Conservation (phyloP, 2,329 filamentous ascomycete genomes). For the Cercospora berteroae region DNA sequence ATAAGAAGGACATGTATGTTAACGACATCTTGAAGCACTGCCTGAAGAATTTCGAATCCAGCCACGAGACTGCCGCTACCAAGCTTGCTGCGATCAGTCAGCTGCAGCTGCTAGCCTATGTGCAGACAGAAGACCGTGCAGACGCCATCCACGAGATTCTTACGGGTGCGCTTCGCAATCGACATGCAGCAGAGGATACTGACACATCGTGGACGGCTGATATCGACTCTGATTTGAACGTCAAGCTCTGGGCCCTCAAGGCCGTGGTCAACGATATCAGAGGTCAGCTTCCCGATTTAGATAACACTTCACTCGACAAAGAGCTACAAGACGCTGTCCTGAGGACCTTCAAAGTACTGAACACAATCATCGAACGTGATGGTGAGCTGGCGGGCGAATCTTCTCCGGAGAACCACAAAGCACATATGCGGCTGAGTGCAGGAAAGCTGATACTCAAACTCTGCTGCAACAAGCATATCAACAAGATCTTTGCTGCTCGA, state of each 20-base stretch:
- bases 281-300: slow-evolving; percentile 44
- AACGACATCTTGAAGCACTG: slow-evolving; percentile 77
- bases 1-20: slow-evolving; percentile 79
- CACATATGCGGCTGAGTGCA: slow-evolving; percentile 77
- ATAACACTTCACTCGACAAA: slow-evolving; percentile 38
- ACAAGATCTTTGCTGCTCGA: slow-evolving; percentile 67
- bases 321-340: slow-evolving; percentile 48
- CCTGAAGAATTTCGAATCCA: slow-evolving; percentile 71
- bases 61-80: slow-evolving; percentile 68
- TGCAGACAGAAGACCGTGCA: slow-evolving; percentile 66
- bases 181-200: slow-evolving; percentile 50
- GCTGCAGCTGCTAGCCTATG: slow-evolving; percentile 69
- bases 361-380: slow-evolving; percentile 68
- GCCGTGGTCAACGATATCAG: slow-evolving; percentile 83
- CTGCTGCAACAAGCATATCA: slow-evolving; percentile 71
- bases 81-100: slow-evolving; percentile 71
- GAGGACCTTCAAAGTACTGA: slow-evolving; percentile 75
- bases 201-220: slow-evolving; percentile 49
- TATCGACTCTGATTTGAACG: slow-evolving; percentile 75
- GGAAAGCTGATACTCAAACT: slow-evolving; percentile 79
- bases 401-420: slow-evolving; percentile 74
- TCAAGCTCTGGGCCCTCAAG: slow-evolving; percentile 80
- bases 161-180: slow-evolving; percentile 69
- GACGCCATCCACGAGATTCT: slow-evolving; percentile 79
- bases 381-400: slow-evolving; percentile 72